Percentiles rank a stretch among this genome's conserved stretches.
Evolutionary conservation across 2,329 filamentous ascomycete genomes (phyloP).

Genomic region (Apiospora arundinis): DNA sequence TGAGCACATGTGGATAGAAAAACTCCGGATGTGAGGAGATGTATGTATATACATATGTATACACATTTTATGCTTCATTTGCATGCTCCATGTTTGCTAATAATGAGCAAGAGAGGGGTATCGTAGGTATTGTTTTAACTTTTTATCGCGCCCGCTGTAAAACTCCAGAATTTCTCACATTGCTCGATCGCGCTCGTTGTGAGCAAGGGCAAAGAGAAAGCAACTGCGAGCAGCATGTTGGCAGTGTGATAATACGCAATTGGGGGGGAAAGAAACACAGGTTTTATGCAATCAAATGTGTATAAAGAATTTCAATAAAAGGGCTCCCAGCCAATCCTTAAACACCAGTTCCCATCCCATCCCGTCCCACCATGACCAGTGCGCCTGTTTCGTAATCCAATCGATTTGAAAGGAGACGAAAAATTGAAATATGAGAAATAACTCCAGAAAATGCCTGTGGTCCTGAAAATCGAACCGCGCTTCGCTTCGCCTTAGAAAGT

Average conservation of each 20-base stretch:
- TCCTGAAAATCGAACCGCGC: neutral
- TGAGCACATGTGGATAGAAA: neutral
- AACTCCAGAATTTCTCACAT: slow-evolving; percentile 6
- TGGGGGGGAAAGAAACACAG: neutral
- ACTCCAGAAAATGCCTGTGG: slow-evolving; percentile 2
- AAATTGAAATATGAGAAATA: neutral
- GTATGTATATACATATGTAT: neutral
- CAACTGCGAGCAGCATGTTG: neutral
- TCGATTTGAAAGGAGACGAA: slow-evolving; percentile 4
- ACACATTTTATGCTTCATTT: neutral
- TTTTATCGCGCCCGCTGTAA: neutral
- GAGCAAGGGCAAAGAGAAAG: neutral
- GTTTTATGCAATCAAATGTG: neutral
- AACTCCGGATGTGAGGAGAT: neutral
- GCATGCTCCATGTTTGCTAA: neutral
- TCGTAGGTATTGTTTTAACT: neutral
- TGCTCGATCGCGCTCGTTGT: neutral
- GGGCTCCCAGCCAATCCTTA: neutral
- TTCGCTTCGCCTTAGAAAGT: slow-evolving; percentile 12
- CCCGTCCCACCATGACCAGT: neutral
- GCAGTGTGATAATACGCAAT: neutral
- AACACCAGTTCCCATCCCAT: neutral
- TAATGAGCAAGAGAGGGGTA: neutral
- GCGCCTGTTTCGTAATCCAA: neutral
- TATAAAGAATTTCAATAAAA: neutral